Evolutionary conservation across 768 basidiomycete species (phyloP).

Genomic region (Boletus edulis): DNA sequence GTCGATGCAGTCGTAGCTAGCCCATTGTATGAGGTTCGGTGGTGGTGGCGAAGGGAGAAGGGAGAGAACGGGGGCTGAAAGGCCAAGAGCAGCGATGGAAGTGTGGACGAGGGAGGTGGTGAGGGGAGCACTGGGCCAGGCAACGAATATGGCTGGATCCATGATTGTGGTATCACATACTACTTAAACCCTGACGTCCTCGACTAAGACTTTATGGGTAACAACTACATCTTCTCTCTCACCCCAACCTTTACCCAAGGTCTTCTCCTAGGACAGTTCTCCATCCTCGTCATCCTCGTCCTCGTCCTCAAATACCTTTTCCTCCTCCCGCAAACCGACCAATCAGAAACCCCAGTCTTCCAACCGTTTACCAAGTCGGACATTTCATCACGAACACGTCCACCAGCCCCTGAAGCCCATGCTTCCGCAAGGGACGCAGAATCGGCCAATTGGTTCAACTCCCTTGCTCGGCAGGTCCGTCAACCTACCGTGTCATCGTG

Average conservation of each 20-base stretch:
- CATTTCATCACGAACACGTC: constrained; percentile 39
- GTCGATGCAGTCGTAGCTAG: constrained; percentile 83
- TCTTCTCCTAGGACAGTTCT: constrained; percentile 87
- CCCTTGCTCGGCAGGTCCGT: constrained; percentile 75
- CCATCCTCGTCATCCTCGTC: constrained; percentile 72
- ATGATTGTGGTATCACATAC: neutral
- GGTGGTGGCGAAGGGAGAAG: constrained; percentile 22
- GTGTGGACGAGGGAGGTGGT: constrained; percentile 46
- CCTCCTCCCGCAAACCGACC: constrained; percentile 70
- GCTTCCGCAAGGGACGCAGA: constrained; percentile 42
- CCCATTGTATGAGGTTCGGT: constrained; percentile 65
- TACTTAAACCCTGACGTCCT: neutral
- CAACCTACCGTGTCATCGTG: neutral
- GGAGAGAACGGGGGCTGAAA: constrained; percentile 29
- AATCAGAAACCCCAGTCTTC: constrained; percentile 55
- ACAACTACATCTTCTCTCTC: constrained; percentile 65
- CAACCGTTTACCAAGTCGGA: constrained; percentile 57
- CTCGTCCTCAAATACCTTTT: constrained; percentile 94
- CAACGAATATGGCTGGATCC: constrained; percentile 38
- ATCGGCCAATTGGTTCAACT: constrained; percentile 90
- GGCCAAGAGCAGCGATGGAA: constrained; percentile 36
- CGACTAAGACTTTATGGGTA: constrained; percentile 21
- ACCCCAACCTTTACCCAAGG: constrained; percentile 96
- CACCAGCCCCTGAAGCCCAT: constrained; percentile 12
- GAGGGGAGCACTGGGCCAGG: constrained; percentile 55